Conservation (phyloP, 2,329 filamentous ascomycete species). For the Cryphonectria carpinicola region DNA sequence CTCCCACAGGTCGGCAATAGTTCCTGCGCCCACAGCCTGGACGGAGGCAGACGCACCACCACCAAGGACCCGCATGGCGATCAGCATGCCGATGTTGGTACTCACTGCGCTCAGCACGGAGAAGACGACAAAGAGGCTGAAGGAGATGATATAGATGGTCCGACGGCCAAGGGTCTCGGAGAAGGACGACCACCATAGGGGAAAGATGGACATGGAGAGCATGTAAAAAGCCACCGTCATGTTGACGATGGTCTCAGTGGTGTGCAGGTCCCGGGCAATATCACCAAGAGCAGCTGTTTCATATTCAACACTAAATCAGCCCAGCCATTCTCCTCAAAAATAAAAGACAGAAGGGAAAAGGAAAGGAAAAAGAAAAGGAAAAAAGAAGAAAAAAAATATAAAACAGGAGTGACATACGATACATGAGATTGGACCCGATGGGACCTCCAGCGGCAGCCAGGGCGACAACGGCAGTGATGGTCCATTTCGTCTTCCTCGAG, state of each 20-base stretch:
- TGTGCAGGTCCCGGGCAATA: conserved; percentile 64
- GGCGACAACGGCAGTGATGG: conserved; percentile 77
- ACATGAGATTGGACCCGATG: conserved; percentile 82
- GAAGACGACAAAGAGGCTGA: conserved; percentile 72
- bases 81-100: conserved; percentile 73
- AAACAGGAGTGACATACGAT: conserved; percentile 60
- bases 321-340: too few relatives aligned
- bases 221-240: conserved; percentile 80
- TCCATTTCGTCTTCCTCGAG: conserved; percentile 76
- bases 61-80: conserved; percentile 73
- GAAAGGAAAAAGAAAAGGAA: too few relatives aligned
- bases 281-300: conserved; percentile 66
- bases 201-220: conserved; percentile 82
- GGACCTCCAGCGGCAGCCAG: conserved; percentile 78
- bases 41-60: conserved; percentile 81
- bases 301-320: not conserved
- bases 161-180: conserved; percentile 74
- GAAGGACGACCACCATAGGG: conserved; percentile 85
- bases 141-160: conserved; percentile 78
- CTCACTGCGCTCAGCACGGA: conserved; percentile 71
- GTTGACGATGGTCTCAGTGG: conserved; percentile 70
- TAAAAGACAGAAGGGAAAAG: not conserved
- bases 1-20: conserved; percentile 82
- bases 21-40: conserved; percentile 81
- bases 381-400: too few relatives aligned